These are phyloP conservation scores for Neofusicoccum cordaticola DNA, from an alignment of 2,329 filamentous ascomycete species.

Conservation along the genomic window DNA sequence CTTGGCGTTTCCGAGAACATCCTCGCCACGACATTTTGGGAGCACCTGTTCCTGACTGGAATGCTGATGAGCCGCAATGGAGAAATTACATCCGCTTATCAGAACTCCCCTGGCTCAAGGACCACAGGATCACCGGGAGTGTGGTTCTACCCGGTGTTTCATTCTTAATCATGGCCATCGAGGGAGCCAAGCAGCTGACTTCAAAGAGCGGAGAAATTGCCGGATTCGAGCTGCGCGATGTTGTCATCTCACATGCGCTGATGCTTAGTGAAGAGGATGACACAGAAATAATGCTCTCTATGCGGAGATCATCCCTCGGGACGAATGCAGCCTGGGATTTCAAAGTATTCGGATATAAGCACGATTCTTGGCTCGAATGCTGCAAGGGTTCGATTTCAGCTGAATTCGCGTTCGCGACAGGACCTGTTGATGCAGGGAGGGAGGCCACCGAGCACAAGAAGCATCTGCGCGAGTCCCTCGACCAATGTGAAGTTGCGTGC, in stretches of 20 bases:
- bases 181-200: background rate
- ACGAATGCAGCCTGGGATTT: background rate
- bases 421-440: background rate
- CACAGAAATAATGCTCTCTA: background rate
- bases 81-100: conserved; percentile 40
- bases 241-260: background rate
- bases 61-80: conserved; percentile 39
- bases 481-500: background rate
- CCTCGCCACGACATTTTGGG: conserved; percentile 27
- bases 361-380: background rate
- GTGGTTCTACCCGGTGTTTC: background rate
- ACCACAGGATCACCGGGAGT: conserved; percentile 37
- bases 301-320: background rate
- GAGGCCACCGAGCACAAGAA: background rate
- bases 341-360: background rate
- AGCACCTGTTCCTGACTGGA: conserved; percentile 28
- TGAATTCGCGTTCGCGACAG: background rate
- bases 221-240: background rate
- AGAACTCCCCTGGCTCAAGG: conserved; percentile 46
- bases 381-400: background rate
- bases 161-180: background rate
- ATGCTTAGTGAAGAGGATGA: background rate
- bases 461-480: background rate
- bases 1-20: conserved; percentile 21
- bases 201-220: background rate